Evolutionary conservation across 2,329 filamentous ascomycete genomes (phyloP).

Genomic region (Fusarium pilosicola): DNA sequence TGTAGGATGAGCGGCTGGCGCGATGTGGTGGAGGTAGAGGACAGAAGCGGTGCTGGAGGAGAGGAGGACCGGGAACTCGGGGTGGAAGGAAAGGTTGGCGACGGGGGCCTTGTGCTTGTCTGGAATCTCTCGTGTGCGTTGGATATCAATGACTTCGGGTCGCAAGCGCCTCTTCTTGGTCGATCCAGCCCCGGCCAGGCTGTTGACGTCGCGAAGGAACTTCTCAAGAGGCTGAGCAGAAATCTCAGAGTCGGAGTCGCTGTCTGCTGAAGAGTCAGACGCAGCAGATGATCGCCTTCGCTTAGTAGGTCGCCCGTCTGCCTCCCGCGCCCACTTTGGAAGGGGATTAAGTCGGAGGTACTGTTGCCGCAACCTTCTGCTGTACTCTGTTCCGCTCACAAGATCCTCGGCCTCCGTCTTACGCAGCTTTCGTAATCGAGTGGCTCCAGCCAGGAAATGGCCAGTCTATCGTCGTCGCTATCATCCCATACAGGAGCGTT

Average conservation of each 20-base stretch:
- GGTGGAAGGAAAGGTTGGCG: slow-evolving; percentile 88
- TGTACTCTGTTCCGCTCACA: slow-evolving; percentile 87
- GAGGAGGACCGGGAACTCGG: slow-evolving; percentile 85
- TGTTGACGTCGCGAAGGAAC: slow-evolving; percentile 79
- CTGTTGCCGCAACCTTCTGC: slow-evolving; percentile 80
- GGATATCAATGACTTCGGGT: slow-evolving; percentile 90
- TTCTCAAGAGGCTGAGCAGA: slow-evolving; percentile 80
- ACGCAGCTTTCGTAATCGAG: slow-evolving; percentile 83
- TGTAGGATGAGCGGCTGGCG: slow-evolving; percentile 75
- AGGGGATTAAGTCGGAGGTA: slow-evolving; percentile 69
- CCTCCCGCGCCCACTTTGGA: slow-evolving; percentile 68
- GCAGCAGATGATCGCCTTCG: slow-evolving; percentile 63
- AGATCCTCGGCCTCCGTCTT: slow-evolving; percentile 85
- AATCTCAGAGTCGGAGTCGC: slow-evolving; percentile 67
- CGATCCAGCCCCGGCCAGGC: slow-evolving; percentile 66
- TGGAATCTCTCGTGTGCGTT: slow-evolving; percentile 86
- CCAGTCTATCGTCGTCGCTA: slow-evolving; percentile 91
- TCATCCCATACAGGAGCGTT: slow-evolving; percentile 84
- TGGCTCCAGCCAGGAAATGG: slow-evolving; percentile 83
- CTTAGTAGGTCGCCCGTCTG: slow-evolving; percentile 62
- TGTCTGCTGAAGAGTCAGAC: slow-evolving; percentile 62
- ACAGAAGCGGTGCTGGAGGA: slow-evolving; percentile 88
- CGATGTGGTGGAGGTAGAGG: slow-evolving; percentile 89
- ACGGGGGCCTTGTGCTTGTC: slow-evolving; percentile 82
- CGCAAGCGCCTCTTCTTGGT: slow-evolving; percentile 77